A percentile compares a stretch with the other conserved stretches of the same genome.
These are phyloP conservation scores for Chaetoceros tenuissimus DNA, from an alignment of 108 stramenopile genomes.

Conservation along the genomic window DNA sequence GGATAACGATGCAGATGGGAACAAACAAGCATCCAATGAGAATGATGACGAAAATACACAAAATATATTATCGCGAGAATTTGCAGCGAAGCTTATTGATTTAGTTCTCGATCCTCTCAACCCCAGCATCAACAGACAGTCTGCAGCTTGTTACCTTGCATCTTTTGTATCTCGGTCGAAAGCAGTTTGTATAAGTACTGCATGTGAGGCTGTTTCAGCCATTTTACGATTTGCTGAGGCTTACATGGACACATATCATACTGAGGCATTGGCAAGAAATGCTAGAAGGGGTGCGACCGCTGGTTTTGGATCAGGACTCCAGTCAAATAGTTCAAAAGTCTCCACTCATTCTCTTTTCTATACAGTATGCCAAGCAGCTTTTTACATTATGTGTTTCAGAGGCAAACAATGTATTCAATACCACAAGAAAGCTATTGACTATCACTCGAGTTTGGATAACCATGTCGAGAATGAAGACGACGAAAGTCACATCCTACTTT, in stretches of 20 bases:
- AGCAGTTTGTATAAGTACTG: constrained; percentile 70
- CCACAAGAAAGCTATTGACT: constrained; percentile 32
- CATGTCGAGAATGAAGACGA: constrained; percentile 2
- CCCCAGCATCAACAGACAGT: constrained; percentile 64
- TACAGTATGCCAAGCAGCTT: constrained; percentile 91
- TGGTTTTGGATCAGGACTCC: constrained; percentile 6
- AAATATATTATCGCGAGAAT: constrained; percentile 59
- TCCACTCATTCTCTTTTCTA: constrained; percentile 82
- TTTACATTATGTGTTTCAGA: constrained; percentile 97
- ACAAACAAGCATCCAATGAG: neutral
- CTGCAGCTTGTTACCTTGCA: constrained; percentile 87
- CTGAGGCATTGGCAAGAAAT: constrained; percentile 1
- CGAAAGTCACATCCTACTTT: constrained; percentile 18
- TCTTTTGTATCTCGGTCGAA: constrained; percentile 90
- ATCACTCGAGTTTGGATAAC: constrained; percentile 6
- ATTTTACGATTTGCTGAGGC: constrained; percentile 81
- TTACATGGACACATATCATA: constrained; percentile 52
- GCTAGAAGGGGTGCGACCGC: neutral
- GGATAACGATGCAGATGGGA: constrained; percentile 29
- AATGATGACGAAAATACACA: constrained; percentile 12
- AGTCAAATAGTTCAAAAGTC: constrained; percentile 20
- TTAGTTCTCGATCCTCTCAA: constrained; percentile 61
- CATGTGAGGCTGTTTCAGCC: constrained; percentile 64
- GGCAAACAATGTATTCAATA: constrained; percentile 63
- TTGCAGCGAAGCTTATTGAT: constrained; percentile 63